Conservation (phyloP, 768 basidiomycete species). For the Leccinum aurantiacum region DNA sequence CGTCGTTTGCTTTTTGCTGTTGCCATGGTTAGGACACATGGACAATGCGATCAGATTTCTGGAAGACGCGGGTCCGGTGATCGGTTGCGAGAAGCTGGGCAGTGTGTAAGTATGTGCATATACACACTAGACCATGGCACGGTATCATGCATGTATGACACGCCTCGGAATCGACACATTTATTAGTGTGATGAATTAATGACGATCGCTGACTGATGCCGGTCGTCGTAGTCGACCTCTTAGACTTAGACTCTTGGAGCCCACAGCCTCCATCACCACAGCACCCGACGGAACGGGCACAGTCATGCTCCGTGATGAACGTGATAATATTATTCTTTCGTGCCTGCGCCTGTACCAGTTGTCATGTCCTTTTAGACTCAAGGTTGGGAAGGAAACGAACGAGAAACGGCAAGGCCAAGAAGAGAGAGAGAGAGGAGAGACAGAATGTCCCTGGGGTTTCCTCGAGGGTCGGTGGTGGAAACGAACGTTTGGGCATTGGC, state of each 20-base stretch:
- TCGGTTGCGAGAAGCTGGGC: not conserved
- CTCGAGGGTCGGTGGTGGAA: not conserved
- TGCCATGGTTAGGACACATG: not conserved
- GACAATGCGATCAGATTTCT: not conserved
- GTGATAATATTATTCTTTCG: not conserved
- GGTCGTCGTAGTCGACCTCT: not conserved
- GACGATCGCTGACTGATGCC: not conserved
- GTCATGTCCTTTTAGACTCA: not conserved
- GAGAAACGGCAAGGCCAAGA: not conserved
- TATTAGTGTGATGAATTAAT: not conserved
- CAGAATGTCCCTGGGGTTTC: not conserved
- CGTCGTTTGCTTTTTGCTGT: not conserved
- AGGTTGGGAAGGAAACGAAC: not conserved
- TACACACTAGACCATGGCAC: not conserved
- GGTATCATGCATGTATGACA: too few relatives aligned
- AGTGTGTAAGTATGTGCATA: not conserved
- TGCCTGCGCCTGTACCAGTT: not conserved
- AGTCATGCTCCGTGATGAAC: not conserved
- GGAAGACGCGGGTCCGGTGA: not conserved
- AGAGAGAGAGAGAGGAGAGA: not conserved
- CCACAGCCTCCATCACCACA: not conserved
- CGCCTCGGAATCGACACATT: not conserved
- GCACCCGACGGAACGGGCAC: not conserved
- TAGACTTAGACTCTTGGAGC: not conserved
- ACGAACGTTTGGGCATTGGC: not conserved